Conservation (phyloP, 2,329 filamentous ascomycete species). For the Coniella lustricola region DNA sequence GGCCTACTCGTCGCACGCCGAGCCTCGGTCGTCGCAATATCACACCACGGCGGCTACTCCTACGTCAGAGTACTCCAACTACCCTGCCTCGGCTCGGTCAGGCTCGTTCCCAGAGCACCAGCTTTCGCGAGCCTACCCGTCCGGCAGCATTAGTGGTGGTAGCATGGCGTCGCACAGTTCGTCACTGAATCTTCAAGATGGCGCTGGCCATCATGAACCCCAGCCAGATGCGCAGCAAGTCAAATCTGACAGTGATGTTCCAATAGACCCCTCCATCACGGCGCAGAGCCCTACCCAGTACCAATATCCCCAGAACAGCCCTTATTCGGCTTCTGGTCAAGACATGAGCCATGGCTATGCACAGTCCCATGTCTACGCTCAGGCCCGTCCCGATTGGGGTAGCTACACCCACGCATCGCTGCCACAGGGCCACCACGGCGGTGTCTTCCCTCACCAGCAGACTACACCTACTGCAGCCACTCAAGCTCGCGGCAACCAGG, state of each 20-base stretch:
- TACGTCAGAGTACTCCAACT: slow-evolving; percentile 80
- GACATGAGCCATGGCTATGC: slow-evolving; percentile 78
- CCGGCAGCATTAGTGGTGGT: slow-evolving; percentile 62
- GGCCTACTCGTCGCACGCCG: slow-evolving; percentile 77
- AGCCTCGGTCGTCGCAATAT: slow-evolving; percentile 65
- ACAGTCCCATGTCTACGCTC: slow-evolving; percentile 57
- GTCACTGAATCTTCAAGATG: slow-evolving; percentile 85
- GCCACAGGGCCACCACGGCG: slow-evolving; percentile 39
- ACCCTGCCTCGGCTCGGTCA: slow-evolving; percentile 69
- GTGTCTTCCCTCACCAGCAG: slow-evolving; percentile 42
- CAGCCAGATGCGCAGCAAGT: slow-evolving; percentile 59
- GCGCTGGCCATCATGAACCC: slow-evolving; percentile 56
- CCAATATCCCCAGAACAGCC: slow-evolving; percentile 34
- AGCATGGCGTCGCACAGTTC: slow-evolving; percentile 98
- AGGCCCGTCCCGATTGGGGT: slow-evolving; percentile 65
- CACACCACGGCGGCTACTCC: slow-evolving; percentile 75
- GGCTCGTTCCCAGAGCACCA: slow-evolving; percentile 75
- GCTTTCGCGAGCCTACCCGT: slow-evolving; percentile 74
- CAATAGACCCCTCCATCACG: slow-evolving; percentile 98
- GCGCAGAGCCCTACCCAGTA: slow-evolving; percentile 71
- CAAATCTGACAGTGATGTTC: slow-evolving; percentile 94
- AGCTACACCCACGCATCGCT: slow-evolving; percentile 51
- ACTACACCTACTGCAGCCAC: slow-evolving; percentile 46
- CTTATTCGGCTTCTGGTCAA: slow-evolving; percentile 74
- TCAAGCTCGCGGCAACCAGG: slow-evolving; percentile 52